Conservation (phyloP, 176 grass and related monocot species). For the Pharus latifolius region DNA sequence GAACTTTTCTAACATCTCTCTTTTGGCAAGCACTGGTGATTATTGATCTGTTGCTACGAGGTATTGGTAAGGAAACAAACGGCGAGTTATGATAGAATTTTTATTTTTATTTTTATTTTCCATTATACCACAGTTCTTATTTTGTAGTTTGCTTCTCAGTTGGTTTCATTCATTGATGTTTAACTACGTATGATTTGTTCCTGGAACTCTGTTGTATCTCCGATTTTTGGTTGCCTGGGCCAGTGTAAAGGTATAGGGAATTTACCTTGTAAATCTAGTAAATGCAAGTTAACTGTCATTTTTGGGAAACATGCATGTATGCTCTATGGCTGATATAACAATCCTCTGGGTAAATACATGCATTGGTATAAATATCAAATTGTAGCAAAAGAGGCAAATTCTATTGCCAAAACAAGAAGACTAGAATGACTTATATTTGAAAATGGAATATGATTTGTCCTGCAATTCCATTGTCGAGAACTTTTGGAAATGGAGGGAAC, state of each 20-base stretch:
- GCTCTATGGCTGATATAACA: not conserved
- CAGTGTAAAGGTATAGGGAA: not conserved
- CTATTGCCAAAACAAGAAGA: not conserved
- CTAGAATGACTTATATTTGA: not conserved
- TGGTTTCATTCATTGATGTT: not conserved
- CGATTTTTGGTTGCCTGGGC: not conserved
- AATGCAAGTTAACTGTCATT: not conserved
- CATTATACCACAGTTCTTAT: not conserved
- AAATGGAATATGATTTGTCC: not conserved
- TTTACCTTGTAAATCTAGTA: conserved; percentile 1
- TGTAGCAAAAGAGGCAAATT: not conserved
- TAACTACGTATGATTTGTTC: not conserved
- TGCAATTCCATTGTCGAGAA: too few species aligned
- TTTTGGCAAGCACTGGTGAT: not conserved
- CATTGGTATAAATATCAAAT: not conserved
- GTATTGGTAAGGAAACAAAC: not conserved
- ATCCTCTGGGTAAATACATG: not conserved
- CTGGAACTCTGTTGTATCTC: not conserved
- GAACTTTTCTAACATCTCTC: conserved; percentile 19
- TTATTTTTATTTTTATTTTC: not conserved
- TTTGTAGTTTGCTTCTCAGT: not conserved
- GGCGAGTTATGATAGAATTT: not conserved
- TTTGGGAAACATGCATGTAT: not conserved
- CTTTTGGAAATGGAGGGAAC: too few species aligned
- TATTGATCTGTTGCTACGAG: not conserved